Conservation (phyloP, 73 alveolate genomes). For the Tetrahymena elliotti region DNA sequence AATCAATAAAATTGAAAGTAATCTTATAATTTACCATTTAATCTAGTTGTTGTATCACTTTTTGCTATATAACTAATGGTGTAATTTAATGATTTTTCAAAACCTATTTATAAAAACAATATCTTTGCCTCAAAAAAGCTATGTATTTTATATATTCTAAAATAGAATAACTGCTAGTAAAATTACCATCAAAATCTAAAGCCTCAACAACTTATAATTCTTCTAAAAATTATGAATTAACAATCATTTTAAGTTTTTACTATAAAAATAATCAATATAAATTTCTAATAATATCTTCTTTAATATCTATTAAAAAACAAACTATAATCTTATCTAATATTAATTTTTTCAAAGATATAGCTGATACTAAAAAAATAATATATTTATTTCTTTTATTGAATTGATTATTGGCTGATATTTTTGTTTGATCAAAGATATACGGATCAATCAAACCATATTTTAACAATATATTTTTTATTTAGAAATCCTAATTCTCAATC, state of each 20-base stretch:
- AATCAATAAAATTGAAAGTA: background rate
- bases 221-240: background rate
- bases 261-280: background rate
- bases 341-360: background rate
- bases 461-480: no score
- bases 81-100: background rate
- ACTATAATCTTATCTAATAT: background rate
- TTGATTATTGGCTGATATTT: background rate
- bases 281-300: background rate
- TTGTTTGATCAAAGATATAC: background rate
- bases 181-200: background rate
- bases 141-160: background rate
- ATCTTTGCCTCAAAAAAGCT: background rate
- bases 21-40: background rate
- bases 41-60: background rate
- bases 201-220: background rate
- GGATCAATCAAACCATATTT: background rate
- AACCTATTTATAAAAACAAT: background rate
- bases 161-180: background rate
- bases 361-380: background rate
- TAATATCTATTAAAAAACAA: background rate
- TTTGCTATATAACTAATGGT: background rate
- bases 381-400: background rate
- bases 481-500: no score
- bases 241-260: background rate